Evolutionary conservation across 225 moss, liverwort and hornwort genomes (phyloP).

Genomic region (Polytrichum commune): DNA sequence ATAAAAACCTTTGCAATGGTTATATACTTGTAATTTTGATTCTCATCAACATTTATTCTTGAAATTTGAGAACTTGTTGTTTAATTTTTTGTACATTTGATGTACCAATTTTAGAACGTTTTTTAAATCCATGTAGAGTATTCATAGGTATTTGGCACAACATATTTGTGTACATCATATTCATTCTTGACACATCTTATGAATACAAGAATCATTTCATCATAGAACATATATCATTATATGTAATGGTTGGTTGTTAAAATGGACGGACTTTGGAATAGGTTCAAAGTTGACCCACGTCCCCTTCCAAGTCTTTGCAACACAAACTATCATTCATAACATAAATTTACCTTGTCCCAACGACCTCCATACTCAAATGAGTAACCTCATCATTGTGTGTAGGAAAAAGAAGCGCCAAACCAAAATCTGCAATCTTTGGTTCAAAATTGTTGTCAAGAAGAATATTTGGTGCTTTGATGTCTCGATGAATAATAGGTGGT

Average conservation of each 20-base stretch:
- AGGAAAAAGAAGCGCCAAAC: constrained; percentile 32
- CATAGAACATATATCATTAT: background rate
- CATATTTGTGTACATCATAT: background rate
- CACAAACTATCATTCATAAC: background rate
- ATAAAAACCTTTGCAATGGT: too few species aligned
- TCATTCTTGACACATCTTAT: background rate
- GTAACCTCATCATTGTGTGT: background rate
- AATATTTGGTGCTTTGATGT: constrained; percentile 67
- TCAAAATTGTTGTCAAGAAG: constrained; percentile 49
- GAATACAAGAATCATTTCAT: background rate
- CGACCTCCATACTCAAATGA: background rate
- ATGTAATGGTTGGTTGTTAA: too few species aligned
- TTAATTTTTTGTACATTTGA: too few species aligned
- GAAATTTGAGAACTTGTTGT: too few species aligned
- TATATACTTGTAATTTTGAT: too few species aligned
- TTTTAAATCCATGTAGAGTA: too few species aligned
- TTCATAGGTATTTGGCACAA: background rate
- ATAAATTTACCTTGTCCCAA: background rate
- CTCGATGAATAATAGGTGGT: constrained; percentile 62
- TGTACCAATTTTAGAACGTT: background rate
- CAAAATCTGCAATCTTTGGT: constrained; percentile 71
- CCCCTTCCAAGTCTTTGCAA: too few species aligned
- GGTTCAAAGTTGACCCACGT: too few species aligned
- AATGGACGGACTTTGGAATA: too few species aligned
- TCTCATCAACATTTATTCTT: too few species aligned